Base-by-base conservation (phyloP, 2,329 filamentous ascomycete species). In the Botrytis tulipae region DNA sequence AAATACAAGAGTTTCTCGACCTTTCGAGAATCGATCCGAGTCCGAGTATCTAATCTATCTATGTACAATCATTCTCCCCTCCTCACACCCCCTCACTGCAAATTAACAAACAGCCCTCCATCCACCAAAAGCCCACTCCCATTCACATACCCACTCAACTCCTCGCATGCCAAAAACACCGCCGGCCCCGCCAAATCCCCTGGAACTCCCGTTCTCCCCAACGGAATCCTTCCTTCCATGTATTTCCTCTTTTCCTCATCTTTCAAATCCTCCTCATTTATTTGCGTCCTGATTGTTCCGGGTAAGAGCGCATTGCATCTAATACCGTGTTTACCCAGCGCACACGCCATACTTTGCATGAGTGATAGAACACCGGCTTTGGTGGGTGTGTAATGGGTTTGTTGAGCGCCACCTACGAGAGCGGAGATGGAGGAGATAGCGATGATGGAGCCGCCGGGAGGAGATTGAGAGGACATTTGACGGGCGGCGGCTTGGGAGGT, bases 341-440 rank as follows among this genome's bases (percentile, higher is more conserved):
- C 93, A 48, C 93, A 92, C 0, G 94, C 94, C 54, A 89, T 90
- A 76, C 91, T 93, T 84, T 97, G 94, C 89, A 97, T 96, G 62
- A 97, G 85, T 65, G 89, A 92, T 54, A 93, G 81, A 4, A 97
- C 87, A 3, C 93, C 94, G 0, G 94, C 93, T 82, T 97, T 97
- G 25, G 94, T 97, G 16, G 94, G 93, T 25, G 94, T 97, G 83
- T 97, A 97, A 81, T 97, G 94, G 40, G 89, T 91, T 84, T 97
- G 94, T 65, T 87, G 85, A 0, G 91, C 92, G 61, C 93, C 94
- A 54, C 94, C 94, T 0, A 94, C 92, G 20, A 94, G 87, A 0
- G 92, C 92, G 29, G 87, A 90, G 79, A 94, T 93, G 76, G 89
- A 92, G 12, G 88, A 91, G 57, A 95, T 86, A 71, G 88, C 92